Percentiles rank a stretch among this genome's conserved stretches.
These are phyloP conservation scores for Pouteria campechiana DNA, from an alignment of 179 eudicot species.

Conservation along the genomic window DNA sequence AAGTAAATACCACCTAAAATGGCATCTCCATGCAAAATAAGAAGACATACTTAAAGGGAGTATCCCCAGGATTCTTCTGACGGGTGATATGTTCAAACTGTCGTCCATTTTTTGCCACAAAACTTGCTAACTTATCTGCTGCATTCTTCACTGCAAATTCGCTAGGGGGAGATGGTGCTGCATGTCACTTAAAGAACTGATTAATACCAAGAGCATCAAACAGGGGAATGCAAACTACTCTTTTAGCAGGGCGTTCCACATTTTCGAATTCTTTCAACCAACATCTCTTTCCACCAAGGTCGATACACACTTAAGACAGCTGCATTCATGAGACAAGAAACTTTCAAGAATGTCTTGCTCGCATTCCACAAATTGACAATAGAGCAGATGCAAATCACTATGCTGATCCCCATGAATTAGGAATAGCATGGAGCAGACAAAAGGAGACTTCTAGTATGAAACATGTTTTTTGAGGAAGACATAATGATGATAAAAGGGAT, in stretches of 20 bases:
- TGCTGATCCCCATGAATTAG: no score
- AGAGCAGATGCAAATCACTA: slow-evolving; percentile 8
- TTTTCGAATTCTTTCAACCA: slow-evolving; percentile 77
- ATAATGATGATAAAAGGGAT: no score
- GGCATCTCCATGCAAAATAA: no score
- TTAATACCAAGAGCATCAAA: slow-evolving; percentile 97
- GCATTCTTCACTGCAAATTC: slow-evolving; percentile 90
- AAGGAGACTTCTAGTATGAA: no score
- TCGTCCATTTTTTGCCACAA: slow-evolving; percentile 97
- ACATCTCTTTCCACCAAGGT: slow-evolving; percentile 75
- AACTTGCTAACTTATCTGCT: slow-evolving; percentile 91
- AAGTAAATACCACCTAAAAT: background rate
- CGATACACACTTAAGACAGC: slow-evolving; percentile 54
- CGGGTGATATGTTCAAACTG: slow-evolving; percentile 85
- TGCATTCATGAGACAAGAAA: slow-evolving; percentile 72
- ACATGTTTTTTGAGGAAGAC: no score
- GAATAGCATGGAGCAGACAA: no score
- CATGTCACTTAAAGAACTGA: slow-evolving; percentile 99
- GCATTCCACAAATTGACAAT: slow-evolving; percentile 16
- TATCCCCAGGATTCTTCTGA: slow-evolving; percentile 94
- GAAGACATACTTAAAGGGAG: slow-evolving; percentile 77
- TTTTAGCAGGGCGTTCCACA: slow-evolving; percentile 87
- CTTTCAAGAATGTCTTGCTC: slow-evolving; percentile 59
- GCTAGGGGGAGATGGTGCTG: slow-evolving; percentile 94
- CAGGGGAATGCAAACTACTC: slow-evolving; percentile 81